phyloP scores from a whole-genome alignment of 2,329 filamentous ascomycete genomes.

The Aspergillus costaricaensis region DNA sequence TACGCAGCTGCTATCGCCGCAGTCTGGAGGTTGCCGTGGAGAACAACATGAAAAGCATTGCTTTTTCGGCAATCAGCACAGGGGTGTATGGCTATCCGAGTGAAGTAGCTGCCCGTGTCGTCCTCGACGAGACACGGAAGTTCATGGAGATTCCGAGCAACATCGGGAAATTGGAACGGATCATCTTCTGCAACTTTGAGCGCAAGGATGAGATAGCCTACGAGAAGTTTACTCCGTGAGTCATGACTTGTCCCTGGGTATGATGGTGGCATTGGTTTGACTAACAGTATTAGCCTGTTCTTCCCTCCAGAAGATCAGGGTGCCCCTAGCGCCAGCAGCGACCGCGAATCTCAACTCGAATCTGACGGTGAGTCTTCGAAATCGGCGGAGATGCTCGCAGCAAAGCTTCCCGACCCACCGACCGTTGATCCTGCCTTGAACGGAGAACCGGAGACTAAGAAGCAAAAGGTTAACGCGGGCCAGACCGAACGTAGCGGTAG shows the following conservation, averaged over 20 bases:
- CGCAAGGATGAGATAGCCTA: slow-evolving; percentile 77
- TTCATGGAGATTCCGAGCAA: slow-evolving; percentile 52
- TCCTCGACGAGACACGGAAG: slow-evolving; percentile 60
- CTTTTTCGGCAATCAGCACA: slow-evolving; percentile 83
- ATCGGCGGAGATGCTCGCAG: slow-evolving; percentile 37
- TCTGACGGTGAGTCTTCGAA: slow-evolving; percentile 30
- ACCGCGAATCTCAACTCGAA: slow-evolving; percentile 14
- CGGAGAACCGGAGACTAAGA: slow-evolving; percentile 51
- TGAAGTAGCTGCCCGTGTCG: slow-evolving; percentile 69
- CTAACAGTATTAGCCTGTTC: slow-evolving; percentile 41
- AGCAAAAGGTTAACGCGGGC: slow-evolving; percentile 42
- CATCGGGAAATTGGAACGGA: slow-evolving; percentile 60
- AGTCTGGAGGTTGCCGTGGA: slow-evolving; percentile 72
- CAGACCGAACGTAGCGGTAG: slow-evolving; percentile 7
- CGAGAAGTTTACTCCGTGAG: slow-evolving; percentile 70
- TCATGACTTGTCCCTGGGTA: slow-evolving; percentile 24
- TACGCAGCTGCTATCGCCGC: slow-evolving; percentile 68
- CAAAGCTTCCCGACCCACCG: slow-evolving; percentile 52
- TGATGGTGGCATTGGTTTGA: slow-evolving; percentile 3
- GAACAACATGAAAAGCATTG: slow-evolving; percentile 68
- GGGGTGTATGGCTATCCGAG: slow-evolving; percentile 89
- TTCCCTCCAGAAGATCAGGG: slow-evolving; percentile 52
- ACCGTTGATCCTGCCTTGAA: slow-evolving; percentile 48
- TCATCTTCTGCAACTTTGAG: slow-evolving; percentile 85
- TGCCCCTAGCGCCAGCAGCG: slow-evolving; percentile 16